Base-by-base conservation (phyloP, 2,329 filamentous ascomycete species). In the Alternaria gansuensis region DNA sequence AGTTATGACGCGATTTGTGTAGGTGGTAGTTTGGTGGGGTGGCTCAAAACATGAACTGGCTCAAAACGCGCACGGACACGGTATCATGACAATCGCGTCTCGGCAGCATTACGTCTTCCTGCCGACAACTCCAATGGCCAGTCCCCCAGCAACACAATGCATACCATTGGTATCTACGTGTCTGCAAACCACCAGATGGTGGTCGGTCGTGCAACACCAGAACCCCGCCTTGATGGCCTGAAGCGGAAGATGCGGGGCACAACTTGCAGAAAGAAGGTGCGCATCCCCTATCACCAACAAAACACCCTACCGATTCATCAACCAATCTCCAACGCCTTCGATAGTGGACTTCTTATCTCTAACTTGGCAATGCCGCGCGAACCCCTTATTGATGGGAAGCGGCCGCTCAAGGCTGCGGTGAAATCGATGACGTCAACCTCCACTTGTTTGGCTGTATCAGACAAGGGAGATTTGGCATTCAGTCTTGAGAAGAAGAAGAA, bases 341-440 rank as follows among this genome's bases (percentile, higher is more conserved):
- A 34, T 10, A 23, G 13, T 23, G 2, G 21, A 6, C 2, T 9
- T 24, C 8, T 23, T 4, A 34, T 2, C 14, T 24, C n/a, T 0
- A 11, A 36, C 3, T 24, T 24, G 2, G 24, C 31, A 0, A 55
- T 51, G 56, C 21, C 21, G 29, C 21, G 31, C 13, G 31, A 41
- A 43, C 39, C n/a, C 10, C 21, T 4, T 2, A 43, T 4, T n/a
- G 33, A 49, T 28, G 26, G 31, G 41, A 64, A 64, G 48, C 31
- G 49, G 3, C 48, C 58, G n/a, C 54, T 66, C 8, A 58, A 60
- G 31, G 43, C 39, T 7, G 6, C 58, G 5, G 26, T 37, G 8
- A 56, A 29, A n/a, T 40, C 59, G 24, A 51, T 62, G 56, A 66
- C 63, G 54, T 66, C 61, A 62, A 57, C 51, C 3, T 60, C 56